Percentiles rank a stretch among this genome's conserved stretches.
These are phyloP conservation scores for Eurotiales sp. DNA, from an alignment of 2,329 filamentous ascomycete species.

Conservation along the genomic window DNA sequence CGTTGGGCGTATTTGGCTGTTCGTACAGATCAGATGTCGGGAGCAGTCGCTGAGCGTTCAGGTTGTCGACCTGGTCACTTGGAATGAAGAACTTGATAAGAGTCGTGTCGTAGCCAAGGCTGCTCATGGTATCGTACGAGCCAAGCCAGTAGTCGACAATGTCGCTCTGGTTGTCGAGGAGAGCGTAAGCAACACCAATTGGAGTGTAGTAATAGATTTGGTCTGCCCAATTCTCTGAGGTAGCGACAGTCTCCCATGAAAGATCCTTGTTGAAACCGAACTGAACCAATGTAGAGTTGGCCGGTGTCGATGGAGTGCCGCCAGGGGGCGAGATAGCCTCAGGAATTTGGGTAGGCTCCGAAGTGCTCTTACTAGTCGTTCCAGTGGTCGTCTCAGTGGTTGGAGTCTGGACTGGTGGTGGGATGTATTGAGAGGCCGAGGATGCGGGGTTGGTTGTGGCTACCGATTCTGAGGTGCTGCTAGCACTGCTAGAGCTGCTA, in stretches of 20 bases:
- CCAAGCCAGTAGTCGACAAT: conserved; percentile 68
- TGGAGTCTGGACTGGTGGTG: conserved; percentile 20
- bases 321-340: conserved; percentile 70
- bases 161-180: conserved; percentile 47
- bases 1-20: conserved; percentile 49
- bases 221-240: conserved; percentile 65
- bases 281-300: conserved; percentile 69
- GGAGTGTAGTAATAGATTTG: conserved; percentile 84
- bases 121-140: conserved; percentile 67
- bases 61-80: conserved; percentile 60
- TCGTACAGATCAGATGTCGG: conserved; percentile 73
- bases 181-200: conserved; percentile 62
- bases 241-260: conserved; percentile 80
- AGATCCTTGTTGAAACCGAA: conserved; percentile 77
- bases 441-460: conserved; percentile 9
- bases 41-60: conserved; percentile 66
- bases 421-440: conserved; percentile 16
- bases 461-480: conserved; percentile 57
- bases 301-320: conserved; percentile 54
- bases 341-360: conserved; percentile 63
- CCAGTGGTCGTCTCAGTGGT: conserved; percentile 23
- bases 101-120: conserved; percentile 75
- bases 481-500: conserved; percentile 32
- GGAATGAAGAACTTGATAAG: conserved; percentile 75
- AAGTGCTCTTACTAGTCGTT: conserved; percentile 38